A percentile compares a stretch with the other conserved stretches of the same genome.
phyloP scores from a whole-genome alignment of 305 asterid species.

The Fraxinus dipetala region DNA sequence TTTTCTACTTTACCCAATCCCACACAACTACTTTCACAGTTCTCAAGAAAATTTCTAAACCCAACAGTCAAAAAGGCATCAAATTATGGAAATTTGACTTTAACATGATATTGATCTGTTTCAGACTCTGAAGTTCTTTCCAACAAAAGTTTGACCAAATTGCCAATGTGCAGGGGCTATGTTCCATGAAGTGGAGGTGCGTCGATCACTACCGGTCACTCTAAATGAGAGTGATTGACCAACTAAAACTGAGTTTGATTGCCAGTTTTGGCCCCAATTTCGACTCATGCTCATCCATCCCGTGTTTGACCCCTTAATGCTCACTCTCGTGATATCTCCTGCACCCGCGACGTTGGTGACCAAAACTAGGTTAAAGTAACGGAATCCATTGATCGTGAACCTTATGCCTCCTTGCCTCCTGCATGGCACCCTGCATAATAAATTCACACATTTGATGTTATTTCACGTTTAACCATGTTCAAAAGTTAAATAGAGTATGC shows the following conservation, averaged over 20 bases:
- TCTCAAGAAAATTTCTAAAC: conserved; percentile 32
- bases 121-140: conserved; percentile 75
- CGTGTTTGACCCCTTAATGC: conserved; percentile 49
- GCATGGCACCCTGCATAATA: conserved; percentile 63
- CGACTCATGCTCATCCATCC: conserved; percentile 71
- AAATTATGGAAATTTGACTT: background rate
- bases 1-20: conserved; percentile 14
- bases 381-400: conserved; percentile 69
- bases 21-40: background rate
- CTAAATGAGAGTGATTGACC: conserved; percentile 80
- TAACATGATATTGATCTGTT: background rate
- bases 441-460: background rate
- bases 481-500: background rate
- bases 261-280: conserved; percentile 95
- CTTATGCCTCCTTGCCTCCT: conserved; percentile 72
- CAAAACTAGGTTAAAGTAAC: conserved; percentile 54
- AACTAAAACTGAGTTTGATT: conserved; percentile 42
- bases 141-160: conserved; percentile 74
- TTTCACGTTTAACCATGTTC: background rate
- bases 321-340: conserved; percentile 49
- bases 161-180: conserved; percentile 67
- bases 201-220: conserved; percentile 62
- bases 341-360: conserved; percentile 63
- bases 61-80: conserved; percentile 19
- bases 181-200: conserved; percentile 75